Evolutionary conservation across 768 basidiomycete genomes (phyloP), one percentile per base, ranked within the genome.

Genomic region (Tylopilus sp.): DNA sequence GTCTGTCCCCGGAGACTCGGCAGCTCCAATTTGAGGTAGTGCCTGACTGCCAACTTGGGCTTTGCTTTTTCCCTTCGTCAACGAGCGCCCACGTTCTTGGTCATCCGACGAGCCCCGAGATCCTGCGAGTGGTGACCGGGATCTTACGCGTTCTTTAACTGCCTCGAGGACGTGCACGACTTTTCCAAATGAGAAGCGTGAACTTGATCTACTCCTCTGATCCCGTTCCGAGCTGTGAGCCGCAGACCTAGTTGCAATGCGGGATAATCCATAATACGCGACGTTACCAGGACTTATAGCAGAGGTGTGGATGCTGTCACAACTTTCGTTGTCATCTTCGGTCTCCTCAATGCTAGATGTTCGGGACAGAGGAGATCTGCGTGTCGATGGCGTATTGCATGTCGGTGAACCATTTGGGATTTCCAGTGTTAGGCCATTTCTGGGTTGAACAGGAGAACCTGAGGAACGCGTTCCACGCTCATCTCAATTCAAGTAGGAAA

Each of bases 121-220:
- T 37, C 25, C 55, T 24, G 56, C 53, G 13, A 43, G 67, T 11
- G 76, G 73, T 1, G 84, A 82, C 24, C 65, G 70, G 6, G 82
- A 79, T 26, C 80, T 75, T 30, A 85, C 75, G 8, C 66, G 70
- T 25, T 74, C 68, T 50, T 69, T 72, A 42, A 74, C 67, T 11
- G 69, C 81, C 44, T 78, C 79, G 21, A 84, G 60, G 22, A 71
- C 73, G 50, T 74, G 79, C 2, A 82, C 78, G 26, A 85, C 75
- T 8, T 74, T 75, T 13, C 78, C 73, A 8, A 87, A 67, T 42
- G 75, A 81, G 62, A 85, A 84, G 6, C 79, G 76, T 19, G 80
- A 76, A 50, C 62, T 63, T 46, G 64, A 75, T 55, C 67, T 63
- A 17, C 74, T 71, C n/a, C 74, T 67, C 29, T 34, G 21, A 16